phyloP scores from a whole-genome alignment of 163 green algal genomes.

The Picocystis sp. region DNA sequence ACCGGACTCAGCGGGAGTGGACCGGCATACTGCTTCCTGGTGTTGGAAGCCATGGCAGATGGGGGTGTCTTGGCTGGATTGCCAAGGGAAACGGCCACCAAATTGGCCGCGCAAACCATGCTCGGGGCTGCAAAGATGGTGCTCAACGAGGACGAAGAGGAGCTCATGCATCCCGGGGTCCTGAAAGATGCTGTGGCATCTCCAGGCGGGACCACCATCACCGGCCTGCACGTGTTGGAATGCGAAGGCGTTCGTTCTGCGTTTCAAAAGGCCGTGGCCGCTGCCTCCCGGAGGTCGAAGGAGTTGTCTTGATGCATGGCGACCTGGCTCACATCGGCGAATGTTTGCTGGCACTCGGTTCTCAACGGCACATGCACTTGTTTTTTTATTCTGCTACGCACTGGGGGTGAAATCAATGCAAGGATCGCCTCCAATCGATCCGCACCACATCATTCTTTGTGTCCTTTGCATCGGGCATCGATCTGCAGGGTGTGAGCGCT shows the following conservation, averaged over 20 bases:
- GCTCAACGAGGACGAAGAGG: background rate
- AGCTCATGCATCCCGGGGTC: slow-evolving; percentile 1
- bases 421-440: no score
- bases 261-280: slow-evolving; percentile 1
- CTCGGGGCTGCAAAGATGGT: slow-evolving; percentile 8
- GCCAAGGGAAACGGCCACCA: slow-evolving; percentile 1
- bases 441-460: no score
- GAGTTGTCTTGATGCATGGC: background rate
- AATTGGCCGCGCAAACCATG: slow-evolving; percentile 5
- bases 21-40: slow-evolving; percentile 2
- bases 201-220: slow-evolving; percentile 5
- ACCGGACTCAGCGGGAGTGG: slow-evolving; percentile 7
- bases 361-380: no score
- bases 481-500: no score
- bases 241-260: background rate
- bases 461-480: no score
- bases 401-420: no score
- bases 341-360: no score
- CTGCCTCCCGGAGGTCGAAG: slow-evolving; percentile 1
- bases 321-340: no score
- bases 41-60: slow-evolving; percentile 7
- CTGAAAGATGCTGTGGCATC: slow-evolving; percentile 3
- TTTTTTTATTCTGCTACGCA: no score
- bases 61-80: slow-evolving; percentile 3
- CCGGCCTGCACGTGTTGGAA: slow-evolving; percentile 1